Base-by-base conservation (phyloP, 225 moss, liverwort and hornwort genomes). In the Ulota crispa region DNA sequence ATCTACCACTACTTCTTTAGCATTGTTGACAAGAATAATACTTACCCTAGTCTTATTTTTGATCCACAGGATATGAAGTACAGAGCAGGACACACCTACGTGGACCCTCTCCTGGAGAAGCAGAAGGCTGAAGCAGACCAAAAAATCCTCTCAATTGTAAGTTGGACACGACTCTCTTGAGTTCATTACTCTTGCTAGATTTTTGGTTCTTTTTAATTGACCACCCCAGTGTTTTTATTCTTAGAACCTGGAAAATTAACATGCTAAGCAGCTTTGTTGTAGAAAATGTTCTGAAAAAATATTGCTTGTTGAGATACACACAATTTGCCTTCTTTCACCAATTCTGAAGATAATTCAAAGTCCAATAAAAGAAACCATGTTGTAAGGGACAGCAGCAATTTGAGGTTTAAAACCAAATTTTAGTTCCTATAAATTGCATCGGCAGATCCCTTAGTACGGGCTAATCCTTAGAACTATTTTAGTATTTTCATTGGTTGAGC, bases 71-170 rank as follows among this genome's bases (percentile, higher is more conserved):
- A 93, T 70, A 93, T 99, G 95, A 92, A 91, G 73, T 85, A 86
- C 28, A 91, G 95, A 82, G 91, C 89, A 66, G 92, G 77, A 77
- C 85, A 87, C 14, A 85, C 87, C 21, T 86, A 93, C 63, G 83
- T 89, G 75, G 94, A 99, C 73, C 93, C 98, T 24, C 83, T 99
- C 47, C 64, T 95, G 80, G 95, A 94, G 81, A 99, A 94, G 85
- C 87, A 88, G 65, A 95, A 92, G 81, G 91, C 87, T 54, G 92
- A 89, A 81, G 83, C 83, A 64, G 88, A 89, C 64, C 88, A 91
- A 47, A 87, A 87, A 72, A 47, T 78, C 56, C 81, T 91, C 32
- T 83, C 85, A 36, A 20, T 84, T 68, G 90, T 90, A 80, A 81
- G 85, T 74, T 31, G n/a, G 67, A 16, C 30, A 8, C 73, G 66